Percentiles rank a stretch among this genome's conserved stretches.
phyloP scores from a whole-genome alignment of 257 asterid genomes.

The Penstemon eatonii region DNA sequence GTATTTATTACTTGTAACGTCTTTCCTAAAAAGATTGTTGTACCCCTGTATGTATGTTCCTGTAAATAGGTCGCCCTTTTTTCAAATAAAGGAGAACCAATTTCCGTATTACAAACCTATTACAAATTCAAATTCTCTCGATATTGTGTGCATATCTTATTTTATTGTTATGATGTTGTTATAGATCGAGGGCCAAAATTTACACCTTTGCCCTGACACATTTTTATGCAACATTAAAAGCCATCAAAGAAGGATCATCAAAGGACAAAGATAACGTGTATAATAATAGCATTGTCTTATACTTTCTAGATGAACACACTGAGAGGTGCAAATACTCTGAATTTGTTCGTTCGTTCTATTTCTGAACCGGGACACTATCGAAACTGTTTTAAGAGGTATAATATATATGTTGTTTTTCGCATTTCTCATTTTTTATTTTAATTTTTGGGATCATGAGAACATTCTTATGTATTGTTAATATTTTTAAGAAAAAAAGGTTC shows the following conservation, averaged over 20 bases:
- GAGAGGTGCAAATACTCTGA: constrained; percentile 32
- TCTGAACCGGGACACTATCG: constrained; percentile 32
- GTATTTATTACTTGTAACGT: too few species aligned
- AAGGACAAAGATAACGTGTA: constrained; percentile 26
- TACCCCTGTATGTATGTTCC: too few species aligned
- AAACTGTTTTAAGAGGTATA: constrained; percentile 27
- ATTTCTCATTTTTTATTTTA: too few species aligned
- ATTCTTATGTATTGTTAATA: constrained; percentile 29
- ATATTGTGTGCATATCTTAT: too few species aligned
- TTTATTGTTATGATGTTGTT: too few species aligned
- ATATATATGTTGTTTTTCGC: neutral
- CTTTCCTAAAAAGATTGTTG: too few species aligned
- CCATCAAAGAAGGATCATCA: constrained; percentile 42
- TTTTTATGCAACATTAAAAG: constrained; percentile 15
- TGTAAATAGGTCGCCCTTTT: too few species aligned
- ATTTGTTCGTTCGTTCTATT: constrained; percentile 19
- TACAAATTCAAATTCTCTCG: too few species aligned
- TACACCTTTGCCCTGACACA: too few species aligned
- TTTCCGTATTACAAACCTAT: too few species aligned
- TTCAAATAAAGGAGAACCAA: too few species aligned
- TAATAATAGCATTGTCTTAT: constrained; percentile 25
- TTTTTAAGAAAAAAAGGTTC: neutral
- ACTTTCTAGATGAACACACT: constrained; percentile 29
- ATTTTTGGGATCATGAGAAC: constrained; percentile 22
- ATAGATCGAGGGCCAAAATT: too few species aligned